Percentiles rank a stretch among this genome's conserved stretches.
These are phyloP conservation scores for Nothopassalora personata DNA, from an alignment of 2,329 filamentous ascomycete species.

Conservation along the genomic window DNA sequence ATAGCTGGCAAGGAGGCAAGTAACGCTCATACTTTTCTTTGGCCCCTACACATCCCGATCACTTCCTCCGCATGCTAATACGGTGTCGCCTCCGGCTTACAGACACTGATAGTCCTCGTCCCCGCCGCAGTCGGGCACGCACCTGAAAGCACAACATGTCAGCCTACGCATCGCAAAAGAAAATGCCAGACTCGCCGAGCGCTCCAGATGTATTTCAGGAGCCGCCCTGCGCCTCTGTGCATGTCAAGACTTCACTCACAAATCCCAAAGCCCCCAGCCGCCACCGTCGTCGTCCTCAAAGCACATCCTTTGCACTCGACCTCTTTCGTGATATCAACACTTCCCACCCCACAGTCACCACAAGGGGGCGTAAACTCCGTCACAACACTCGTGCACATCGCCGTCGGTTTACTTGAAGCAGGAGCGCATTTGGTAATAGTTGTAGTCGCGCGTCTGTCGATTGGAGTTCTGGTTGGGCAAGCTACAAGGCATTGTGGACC, in stretches of 20 bases:
- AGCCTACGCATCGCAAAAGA: too few relatives aligned
- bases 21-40: too few relatives aligned
- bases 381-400: background rate
- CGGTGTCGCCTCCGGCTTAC: background rate
- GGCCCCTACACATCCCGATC: too few relatives aligned
- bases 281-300: background rate
- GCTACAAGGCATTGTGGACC: background rate
- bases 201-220: too few relatives aligned
- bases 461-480: background rate
- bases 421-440: background rate
- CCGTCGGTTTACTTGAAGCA: background rate
- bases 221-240: background rate
- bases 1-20: too few relatives aligned
- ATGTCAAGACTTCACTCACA: background rate
- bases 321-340: background rate
- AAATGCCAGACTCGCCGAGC: too few relatives aligned
- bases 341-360: background rate
- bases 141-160: too few relatives aligned
- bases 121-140: too few relatives aligned
- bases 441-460: background rate
- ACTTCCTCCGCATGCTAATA: too few relatives aligned
- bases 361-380: background rate
- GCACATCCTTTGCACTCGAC: background rate
- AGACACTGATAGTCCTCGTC: background rate
- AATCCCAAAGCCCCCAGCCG: background rate